Conservation (phyloP, 129 eudicot species). For the Tagetes patula region DNA sequence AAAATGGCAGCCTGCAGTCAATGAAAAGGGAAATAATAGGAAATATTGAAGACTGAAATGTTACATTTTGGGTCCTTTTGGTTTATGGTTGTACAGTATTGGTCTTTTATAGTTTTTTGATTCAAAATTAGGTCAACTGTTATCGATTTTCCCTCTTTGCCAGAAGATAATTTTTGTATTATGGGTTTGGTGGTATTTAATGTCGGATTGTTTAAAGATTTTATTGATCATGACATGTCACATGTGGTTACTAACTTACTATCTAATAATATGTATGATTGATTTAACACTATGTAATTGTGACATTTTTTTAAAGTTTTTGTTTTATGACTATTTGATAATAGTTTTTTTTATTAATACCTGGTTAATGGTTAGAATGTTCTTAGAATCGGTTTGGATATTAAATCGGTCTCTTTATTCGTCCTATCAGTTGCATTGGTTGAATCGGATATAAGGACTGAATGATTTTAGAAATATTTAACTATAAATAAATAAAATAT, state of each 20-base stretch:
- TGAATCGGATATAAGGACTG: too few relatives aligned
- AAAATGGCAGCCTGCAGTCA: conserved; percentile 14
- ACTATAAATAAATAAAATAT: too few relatives aligned
- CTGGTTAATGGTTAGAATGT: too few relatives aligned
- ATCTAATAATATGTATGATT: not conserved
- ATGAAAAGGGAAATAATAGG: not conserved
- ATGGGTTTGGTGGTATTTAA: not conserved
- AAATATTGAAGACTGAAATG: not conserved
- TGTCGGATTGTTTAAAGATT: not conserved
- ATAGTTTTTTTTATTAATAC: too few relatives aligned
- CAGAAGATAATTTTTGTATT: too few relatives aligned
- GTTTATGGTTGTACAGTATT: not conserved
- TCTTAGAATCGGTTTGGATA: too few relatives aligned
- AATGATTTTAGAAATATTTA: too few relatives aligned
- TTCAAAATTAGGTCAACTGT: not conserved
- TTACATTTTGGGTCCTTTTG: not conserved
- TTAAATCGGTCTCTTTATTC: too few relatives aligned
- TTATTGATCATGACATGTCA: not conserved
- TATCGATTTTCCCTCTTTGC: not conserved
- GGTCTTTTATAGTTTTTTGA: not conserved
- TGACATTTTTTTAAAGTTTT: not conserved
- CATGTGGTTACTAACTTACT: too few relatives aligned
- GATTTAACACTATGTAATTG: not conserved
- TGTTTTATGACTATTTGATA: too few relatives aligned
- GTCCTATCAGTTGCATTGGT: too few relatives aligned